Conservation (phyloP, 2,329 filamentous ascomycete species). For the Talaromyces atroroseus region DNA sequence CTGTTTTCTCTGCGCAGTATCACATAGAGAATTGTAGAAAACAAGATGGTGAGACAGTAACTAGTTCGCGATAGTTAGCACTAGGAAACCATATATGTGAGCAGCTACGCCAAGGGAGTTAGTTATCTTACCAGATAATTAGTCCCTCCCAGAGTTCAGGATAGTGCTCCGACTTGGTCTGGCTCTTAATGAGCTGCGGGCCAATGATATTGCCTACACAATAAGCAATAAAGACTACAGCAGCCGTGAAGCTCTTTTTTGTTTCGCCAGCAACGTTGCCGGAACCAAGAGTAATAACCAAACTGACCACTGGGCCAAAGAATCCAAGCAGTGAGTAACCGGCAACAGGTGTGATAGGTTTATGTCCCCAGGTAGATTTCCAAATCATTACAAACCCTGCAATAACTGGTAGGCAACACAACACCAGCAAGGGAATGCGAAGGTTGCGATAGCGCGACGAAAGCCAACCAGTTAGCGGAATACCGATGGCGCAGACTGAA, state of each 20-base stretch:
- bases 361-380: conserved; percentile 60
- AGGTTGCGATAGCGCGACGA: conserved; percentile 49
- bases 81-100: too few relatives aligned
- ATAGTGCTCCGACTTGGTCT: conserved; percentile 62
- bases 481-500: conserved; percentile 60
- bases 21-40: too few relatives aligned
- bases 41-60: too few relatives aligned
- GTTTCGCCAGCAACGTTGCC: conserved; percentile 70
- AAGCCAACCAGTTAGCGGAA: conserved; percentile 62
- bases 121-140: conserved; percentile 58
- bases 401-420: conserved; percentile 67
- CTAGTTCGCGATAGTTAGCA: too few relatives aligned
- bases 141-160: conserved; percentile 65
- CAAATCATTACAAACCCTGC: conserved; percentile 70
- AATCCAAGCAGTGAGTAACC: conserved; percentile 69
- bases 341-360: conserved; percentile 60
- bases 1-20: conserved; percentile 58
- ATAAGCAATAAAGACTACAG: conserved; percentile 69
- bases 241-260: conserved; percentile 72
- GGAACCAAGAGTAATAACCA: conserved; percentile 54
- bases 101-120: too few relatives aligned
- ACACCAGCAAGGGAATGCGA: conserved; percentile 57
- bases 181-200: conserved; percentile 63
- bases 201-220: conserved; percentile 73
- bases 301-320: conserved; percentile 64